Percentiles rank a stretch among this genome's conserved stretches.
These are phyloP conservation scores for Aspergillus chevalieri DNA, from an alignment of 2,329 filamentous ascomycete genomes.

Conservation along the genomic window DNA sequence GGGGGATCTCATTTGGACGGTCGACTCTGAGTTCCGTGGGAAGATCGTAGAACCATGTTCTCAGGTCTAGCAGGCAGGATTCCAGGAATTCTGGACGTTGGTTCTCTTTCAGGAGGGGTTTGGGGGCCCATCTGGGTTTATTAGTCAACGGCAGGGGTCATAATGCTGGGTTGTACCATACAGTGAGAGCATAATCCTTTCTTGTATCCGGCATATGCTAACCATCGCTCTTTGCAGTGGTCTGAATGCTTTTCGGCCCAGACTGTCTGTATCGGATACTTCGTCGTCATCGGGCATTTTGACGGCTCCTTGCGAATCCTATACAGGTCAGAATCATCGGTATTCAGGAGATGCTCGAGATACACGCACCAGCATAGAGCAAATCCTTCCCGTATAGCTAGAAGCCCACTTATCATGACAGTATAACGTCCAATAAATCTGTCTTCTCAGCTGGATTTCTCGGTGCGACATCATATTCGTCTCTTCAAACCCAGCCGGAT, in stretches of 20 bases:
- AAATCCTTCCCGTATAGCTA: slow-evolving; percentile 32
- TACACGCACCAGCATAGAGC: slow-evolving; percentile 28
- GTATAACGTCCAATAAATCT: slow-evolving; percentile 35
- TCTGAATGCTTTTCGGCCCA: background rate
- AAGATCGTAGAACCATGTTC: slow-evolving; percentile 32
- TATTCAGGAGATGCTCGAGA: background rate
- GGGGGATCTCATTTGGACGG: slow-evolving; percentile 17
- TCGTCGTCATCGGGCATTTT: slow-evolving; percentile 18
- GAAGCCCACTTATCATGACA: slow-evolving; percentile 31
- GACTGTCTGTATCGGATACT: slow-evolving; percentile 1
- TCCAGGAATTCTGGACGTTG: slow-evolving; percentile 24
- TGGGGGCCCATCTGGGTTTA: slow-evolving; percentile 24
- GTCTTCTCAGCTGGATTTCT: slow-evolving; percentile 27
- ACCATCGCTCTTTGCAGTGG: background rate
- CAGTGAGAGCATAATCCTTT: slow-evolving; percentile 27
- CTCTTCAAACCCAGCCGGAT: slow-evolving; percentile 21
- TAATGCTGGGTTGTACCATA: slow-evolving; percentile 10
- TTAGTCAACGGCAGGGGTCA: background rate
- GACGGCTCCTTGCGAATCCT: slow-evolving; percentile 28
- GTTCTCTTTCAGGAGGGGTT: slow-evolving; percentile 9
- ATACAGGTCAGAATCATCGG: background rate
- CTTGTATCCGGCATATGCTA: slow-evolving; percentile 21
- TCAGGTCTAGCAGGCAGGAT: slow-evolving; percentile 26
- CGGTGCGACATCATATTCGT: slow-evolving; percentile 18
- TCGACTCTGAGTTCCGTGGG: slow-evolving; percentile 25